Evolutionary conservation across 2,329 filamentous ascomycete species (phyloP), one percentile per base, ranked within the genome.

Genomic region (Arthrinium puccinioides): DNA sequence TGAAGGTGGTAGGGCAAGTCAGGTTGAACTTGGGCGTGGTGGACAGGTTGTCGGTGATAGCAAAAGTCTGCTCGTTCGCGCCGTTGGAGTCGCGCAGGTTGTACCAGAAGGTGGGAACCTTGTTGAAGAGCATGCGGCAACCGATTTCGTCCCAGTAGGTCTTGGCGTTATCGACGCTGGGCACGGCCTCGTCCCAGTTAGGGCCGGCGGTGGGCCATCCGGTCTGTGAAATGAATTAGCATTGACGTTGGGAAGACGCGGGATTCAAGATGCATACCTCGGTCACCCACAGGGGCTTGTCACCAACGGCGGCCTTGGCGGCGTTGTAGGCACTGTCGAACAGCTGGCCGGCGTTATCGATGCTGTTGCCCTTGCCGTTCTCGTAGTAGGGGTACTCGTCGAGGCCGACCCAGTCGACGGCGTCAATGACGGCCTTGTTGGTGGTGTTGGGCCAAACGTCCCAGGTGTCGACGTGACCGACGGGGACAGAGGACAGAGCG

Each of bases 401-500:
- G 26, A 79, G 70, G 33, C 79, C 78, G 40, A 83, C 55, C 58
- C 74, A 83, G 63, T 84, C 80, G 43, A 74, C 66, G 38, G 75
- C 77, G 41, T 73, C 64, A 45, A 82, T 69, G 41, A 84, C 77
- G 38, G 62, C 59, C 49, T 68, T 68, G 64, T 81, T 82, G 52
- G 68, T 69, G 40, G 56, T 43, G 59, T 83, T 74, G 32, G 71
- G 66, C 74, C 75, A 80, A 32, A 67, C 69, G 30, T 77, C 77
- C 73, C 77, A 82, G 36, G 79, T 84, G 59, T 84, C 80, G 47
- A 83, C 79, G 57, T 84, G 80, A 19, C 79, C 78, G 44, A 81
- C 62, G 34, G 75, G 67, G 41, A 69, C 61, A 34, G 64, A 65
- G 56, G 65, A 46, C 14, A 73, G 60, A 13, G 57, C 40, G 13